A percentile compares a stretch with the other conserved stretches of the same genome.
Evolutionary conservation across 2,329 filamentous ascomycete species (phyloP).

Genomic region (Ceratocystis papillata): DNA sequence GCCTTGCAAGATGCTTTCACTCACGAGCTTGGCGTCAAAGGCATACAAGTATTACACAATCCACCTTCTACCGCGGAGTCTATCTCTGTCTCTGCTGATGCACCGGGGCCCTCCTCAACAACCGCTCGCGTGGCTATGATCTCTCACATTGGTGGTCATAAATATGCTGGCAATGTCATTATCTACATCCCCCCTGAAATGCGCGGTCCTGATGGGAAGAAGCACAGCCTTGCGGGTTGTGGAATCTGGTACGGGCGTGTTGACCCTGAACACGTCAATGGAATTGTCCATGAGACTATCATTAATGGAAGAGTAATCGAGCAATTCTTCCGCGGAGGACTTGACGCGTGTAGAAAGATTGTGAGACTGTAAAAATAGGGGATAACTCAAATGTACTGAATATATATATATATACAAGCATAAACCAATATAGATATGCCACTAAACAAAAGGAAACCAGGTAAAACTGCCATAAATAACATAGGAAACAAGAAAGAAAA

Average conservation of each 20-base stretch:
- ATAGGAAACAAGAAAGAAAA: conserved; percentile 16
- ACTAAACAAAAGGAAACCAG: background rate
- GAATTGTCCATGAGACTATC: conserved; percentile 62
- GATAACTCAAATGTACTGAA: background rate
- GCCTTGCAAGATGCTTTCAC: conserved; percentile 58
- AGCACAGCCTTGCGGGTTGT: conserved; percentile 53
- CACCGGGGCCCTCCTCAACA: background rate
- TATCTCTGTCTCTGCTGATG: background rate
- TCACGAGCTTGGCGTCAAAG: conserved; percentile 38
- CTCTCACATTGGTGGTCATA: conserved; percentile 75
- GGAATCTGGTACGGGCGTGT: conserved; percentile 78
- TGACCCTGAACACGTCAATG: conserved; percentile 63
- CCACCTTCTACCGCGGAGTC: background rate
- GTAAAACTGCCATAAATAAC: conserved; percentile 12
- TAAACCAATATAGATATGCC: background rate
- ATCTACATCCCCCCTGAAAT: conserved; percentile 58
- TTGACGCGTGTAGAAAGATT: conserved; percentile 46
- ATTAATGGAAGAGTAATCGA: conserved; percentile 54
- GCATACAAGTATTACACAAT: conserved; percentile 38
- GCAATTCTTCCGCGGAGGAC: conserved; percentile 62
- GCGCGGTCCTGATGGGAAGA: conserved; percentile 24
- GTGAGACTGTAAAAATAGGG: background rate
- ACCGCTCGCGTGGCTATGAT: conserved; percentile 57
- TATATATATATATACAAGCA: conserved; percentile 6
- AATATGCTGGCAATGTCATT: conserved; percentile 76